These are phyloP conservation scores for Mayamaea pseudoterrestris DNA, from an alignment of 108 stramenopile species.

Conservation along the genomic window DNA sequence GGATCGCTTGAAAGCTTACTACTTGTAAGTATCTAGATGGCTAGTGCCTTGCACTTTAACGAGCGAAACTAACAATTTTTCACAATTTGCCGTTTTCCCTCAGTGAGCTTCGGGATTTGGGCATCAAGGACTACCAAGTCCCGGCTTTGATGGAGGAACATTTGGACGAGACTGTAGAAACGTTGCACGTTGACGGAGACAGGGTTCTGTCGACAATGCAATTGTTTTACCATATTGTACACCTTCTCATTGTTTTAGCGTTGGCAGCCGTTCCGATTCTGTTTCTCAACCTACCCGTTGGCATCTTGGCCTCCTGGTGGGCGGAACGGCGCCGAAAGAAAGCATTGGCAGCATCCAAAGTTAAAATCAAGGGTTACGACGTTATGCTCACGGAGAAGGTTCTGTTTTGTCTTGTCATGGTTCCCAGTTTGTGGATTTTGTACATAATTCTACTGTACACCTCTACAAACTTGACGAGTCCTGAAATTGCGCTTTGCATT, in stretches of 20 bases:
- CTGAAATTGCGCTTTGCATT: slow-evolving; percentile 67
- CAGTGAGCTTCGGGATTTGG: slow-evolving; percentile 66
- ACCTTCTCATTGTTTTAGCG: slow-evolving; percentile 61
- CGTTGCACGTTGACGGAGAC: slow-evolving; percentile 40
- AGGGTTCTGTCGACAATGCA: slow-evolving; percentile 54
- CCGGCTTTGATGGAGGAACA: slow-evolving; percentile 40
- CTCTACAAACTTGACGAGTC: slow-evolving; percentile 66
- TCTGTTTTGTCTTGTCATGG: slow-evolving; percentile 88
- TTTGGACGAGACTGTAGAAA: slow-evolving; percentile 4
- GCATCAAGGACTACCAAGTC: slow-evolving; percentile 89
- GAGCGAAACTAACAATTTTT: slow-evolving; percentile 1
- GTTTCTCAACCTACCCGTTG: slow-evolving; percentile 87
- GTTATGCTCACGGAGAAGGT: slow-evolving; percentile 94
- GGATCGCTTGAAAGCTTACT: slow-evolving; percentile 64
- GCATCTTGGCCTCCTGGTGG: slow-evolving; percentile 76
- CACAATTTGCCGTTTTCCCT: too few species aligned
- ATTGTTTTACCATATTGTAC: slow-evolving; percentile 72
- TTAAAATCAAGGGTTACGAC: slow-evolving; percentile 85
- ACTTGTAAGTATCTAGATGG: too few species aligned
- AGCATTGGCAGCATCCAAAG: slow-evolving; percentile 85
- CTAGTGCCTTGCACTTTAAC: background rate
- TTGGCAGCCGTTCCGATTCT: slow-evolving; percentile 82
- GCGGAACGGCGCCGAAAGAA: slow-evolving; percentile 75
- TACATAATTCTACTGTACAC: slow-evolving; percentile 62
- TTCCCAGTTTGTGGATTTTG: slow-evolving; percentile 85